Evolutionary conservation across 2,329 filamentous ascomycete species (phyloP).

Genomic region (Metarhizium album): DNA sequence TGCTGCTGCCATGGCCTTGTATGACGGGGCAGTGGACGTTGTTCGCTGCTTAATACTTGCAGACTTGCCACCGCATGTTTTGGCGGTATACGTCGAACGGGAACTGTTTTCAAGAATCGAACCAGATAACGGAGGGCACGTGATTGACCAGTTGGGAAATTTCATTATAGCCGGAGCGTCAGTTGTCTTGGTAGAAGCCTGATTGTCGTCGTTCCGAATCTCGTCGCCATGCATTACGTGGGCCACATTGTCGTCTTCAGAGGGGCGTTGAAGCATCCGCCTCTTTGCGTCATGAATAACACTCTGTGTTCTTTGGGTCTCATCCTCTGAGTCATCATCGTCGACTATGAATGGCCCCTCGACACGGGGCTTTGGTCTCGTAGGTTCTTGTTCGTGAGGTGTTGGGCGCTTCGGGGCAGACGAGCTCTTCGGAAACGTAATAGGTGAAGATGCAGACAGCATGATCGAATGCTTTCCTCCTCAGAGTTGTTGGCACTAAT

Average conservation of each 20-base stretch:
- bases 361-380: constrained; percentile 24
- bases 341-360: constrained; percentile 29
- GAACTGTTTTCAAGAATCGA: constrained; percentile 16
- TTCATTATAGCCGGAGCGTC: not conserved
- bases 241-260: constrained; percentile 1
- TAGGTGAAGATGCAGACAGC: constrained; percentile 49
- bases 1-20: constrained; percentile 56
- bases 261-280: constrained; percentile 19
- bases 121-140: constrained; percentile 17
- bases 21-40: constrained; percentile 36
- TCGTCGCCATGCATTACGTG: constrained; percentile 3
- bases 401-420: constrained; percentile 25
- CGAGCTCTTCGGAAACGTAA: constrained; percentile 43
- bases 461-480: constrained; percentile 25
- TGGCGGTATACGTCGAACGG: constrained; percentile 29
- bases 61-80: constrained; percentile 47
- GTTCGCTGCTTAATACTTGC: constrained; percentile 46
- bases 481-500: not conserved
- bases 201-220: not conserved
- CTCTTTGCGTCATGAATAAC: constrained; percentile 17
- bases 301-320: constrained; percentile 7
- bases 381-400: constrained; percentile 23
- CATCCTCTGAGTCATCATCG: constrained; percentile 25
- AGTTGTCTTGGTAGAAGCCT: not conserved
- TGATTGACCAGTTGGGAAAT: constrained; percentile 11